Evolutionary conservation across 2,329 filamentous ascomycete species (phyloP).

Genomic region (Setomelanomma holmii): DNA sequence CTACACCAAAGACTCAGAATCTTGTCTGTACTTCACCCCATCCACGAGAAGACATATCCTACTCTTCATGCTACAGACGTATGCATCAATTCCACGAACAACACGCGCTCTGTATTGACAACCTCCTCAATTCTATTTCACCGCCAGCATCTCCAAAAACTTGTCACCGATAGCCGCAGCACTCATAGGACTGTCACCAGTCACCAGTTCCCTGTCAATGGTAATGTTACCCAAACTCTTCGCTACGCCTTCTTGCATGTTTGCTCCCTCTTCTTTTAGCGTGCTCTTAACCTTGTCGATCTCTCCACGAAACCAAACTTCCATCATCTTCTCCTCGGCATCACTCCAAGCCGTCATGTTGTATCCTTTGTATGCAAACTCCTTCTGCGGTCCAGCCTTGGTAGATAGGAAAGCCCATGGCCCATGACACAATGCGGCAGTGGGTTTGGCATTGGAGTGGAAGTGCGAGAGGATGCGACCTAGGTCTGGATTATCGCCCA

Average conservation of each 20-base stretch:
- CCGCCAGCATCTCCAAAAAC: conserved; percentile 43
- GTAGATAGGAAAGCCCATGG: conserved; percentile 56
- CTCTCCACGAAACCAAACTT: conserved; percentile 52
- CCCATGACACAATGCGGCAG: conserved; percentile 57
- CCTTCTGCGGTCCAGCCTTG: conserved; percentile 39
- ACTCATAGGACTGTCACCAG: conserved; percentile 42
- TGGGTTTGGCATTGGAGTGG: conserved; percentile 51
- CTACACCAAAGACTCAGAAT: no score
- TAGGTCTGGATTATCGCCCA: conserved; percentile 52
- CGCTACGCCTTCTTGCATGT: conserved; percentile 53
- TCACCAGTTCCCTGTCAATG: conserved; percentile 51
- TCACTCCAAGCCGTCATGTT: conserved; percentile 56
- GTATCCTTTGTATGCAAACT: conserved; percentile 56
- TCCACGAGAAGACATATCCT: no score
- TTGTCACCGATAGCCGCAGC: conserved; percentile 42
- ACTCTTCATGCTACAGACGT: no score
- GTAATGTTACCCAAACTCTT: conserved; percentile 53
- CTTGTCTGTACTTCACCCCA: no score
- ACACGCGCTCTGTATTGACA: not conserved
- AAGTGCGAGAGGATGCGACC: conserved; percentile 54
- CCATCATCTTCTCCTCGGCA: conserved; percentile 56
- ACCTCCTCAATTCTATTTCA: conserved; percentile 1
- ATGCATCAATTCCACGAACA: not conserved
- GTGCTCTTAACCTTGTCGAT: conserved; percentile 52
- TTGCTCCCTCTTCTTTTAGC: conserved; percentile 50